Percentiles rank a stretch among this genome's conserved stretches.
phyloP scores from a whole-genome alignment of 2,329 filamentous ascomycete species.

The Ascocoryne sarcoides region DNA sequence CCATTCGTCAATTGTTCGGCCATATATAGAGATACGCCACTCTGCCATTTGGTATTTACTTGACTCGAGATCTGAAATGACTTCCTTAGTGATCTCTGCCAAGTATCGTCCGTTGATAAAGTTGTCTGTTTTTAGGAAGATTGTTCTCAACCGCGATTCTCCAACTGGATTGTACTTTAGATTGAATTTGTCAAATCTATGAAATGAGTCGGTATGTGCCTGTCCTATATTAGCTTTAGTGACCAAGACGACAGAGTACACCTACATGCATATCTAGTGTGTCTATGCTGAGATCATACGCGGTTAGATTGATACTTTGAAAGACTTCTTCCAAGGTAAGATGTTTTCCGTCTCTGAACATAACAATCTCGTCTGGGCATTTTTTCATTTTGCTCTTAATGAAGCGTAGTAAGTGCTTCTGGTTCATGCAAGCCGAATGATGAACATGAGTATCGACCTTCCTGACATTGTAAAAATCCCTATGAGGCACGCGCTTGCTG shows the following conservation, averaged over 20 bases:
- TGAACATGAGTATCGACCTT: conserved; percentile 99
- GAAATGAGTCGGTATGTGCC: conserved; percentile 96
- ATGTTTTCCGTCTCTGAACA: conserved; percentile 86
- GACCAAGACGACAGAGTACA: conserved; percentile 15
- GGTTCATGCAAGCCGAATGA: conserved; percentile 99
- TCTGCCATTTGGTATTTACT: conserved; percentile 99
- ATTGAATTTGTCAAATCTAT: conserved; percentile 99
- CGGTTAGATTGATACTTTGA: conserved; percentile 92
- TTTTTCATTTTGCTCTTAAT: conserved; percentile 99
- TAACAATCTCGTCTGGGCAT: conserved; percentile 83
- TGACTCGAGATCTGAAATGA: conserved; percentile 92
- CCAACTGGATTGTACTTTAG: conserved; percentile 97
- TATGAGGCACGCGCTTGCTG: conserved; percentile 93
- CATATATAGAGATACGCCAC: conserved; percentile 97
- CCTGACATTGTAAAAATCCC: conserved; percentile 98
- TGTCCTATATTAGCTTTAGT: conserved; percentile 28
- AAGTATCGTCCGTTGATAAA: conserved; percentile 93
- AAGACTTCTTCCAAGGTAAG: conserved; percentile 90
- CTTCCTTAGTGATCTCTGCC: conserved; percentile 95
- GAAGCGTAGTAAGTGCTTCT: conserved; percentile 94
- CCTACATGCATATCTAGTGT: conserved; percentile 96
- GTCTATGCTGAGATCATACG: conserved; percentile 96
- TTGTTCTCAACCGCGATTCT: conserved; percentile 90
- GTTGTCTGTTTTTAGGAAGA: conserved; percentile 98
- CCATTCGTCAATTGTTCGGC: conserved; percentile 87